phyloP scores from a whole-genome alignment of 2,329 filamentous ascomycete species.

The Penicillium sp. region DNA sequence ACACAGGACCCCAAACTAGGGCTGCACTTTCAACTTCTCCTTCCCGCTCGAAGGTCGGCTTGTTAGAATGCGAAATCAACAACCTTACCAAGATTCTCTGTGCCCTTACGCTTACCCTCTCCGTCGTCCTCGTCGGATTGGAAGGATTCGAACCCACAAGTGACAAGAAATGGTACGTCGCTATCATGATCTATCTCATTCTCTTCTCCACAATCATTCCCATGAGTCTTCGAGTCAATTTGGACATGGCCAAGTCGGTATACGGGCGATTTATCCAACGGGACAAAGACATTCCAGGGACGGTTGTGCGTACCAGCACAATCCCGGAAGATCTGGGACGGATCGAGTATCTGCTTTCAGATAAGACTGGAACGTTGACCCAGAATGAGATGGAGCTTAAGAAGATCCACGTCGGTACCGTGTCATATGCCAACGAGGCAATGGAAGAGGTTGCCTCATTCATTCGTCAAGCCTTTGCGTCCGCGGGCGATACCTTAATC shows the following conservation, averaged over 20 bases:
- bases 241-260: conserved; percentile 94
- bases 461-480: conserved; percentile 79
- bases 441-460: conserved; percentile 96
- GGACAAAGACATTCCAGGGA: conserved; percentile 83
- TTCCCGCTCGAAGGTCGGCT: conserved; percentile 87
- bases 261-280: conserved; percentile 95
- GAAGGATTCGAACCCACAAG: conserved; percentile 66
- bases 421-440: conserved; percentile 95
- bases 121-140: conserved; percentile 80
- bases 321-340: conserved; percentile 94
- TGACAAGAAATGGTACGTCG: conserved; percentile 75
- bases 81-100: conserved; percentile 95
- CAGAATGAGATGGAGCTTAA: conserved; percentile 99
- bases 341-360: conserved; percentile 92
- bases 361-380: conserved; percentile 97
- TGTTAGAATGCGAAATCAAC: conserved; percentile 95
- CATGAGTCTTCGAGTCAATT: conserved; percentile 90
- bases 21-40: conserved; percentile 89
- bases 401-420: conserved; percentile 96
- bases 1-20: conserved; percentile 90
- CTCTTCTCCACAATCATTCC: conserved; percentile 99
- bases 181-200: conserved; percentile 96
- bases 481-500: conserved; percentile 58
- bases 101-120: conserved; percentile 77
- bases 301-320: conserved; percentile 91